Conservation (phyloP, 2,329 filamentous ascomycete species). For the Fusarium paranaense region DNA sequence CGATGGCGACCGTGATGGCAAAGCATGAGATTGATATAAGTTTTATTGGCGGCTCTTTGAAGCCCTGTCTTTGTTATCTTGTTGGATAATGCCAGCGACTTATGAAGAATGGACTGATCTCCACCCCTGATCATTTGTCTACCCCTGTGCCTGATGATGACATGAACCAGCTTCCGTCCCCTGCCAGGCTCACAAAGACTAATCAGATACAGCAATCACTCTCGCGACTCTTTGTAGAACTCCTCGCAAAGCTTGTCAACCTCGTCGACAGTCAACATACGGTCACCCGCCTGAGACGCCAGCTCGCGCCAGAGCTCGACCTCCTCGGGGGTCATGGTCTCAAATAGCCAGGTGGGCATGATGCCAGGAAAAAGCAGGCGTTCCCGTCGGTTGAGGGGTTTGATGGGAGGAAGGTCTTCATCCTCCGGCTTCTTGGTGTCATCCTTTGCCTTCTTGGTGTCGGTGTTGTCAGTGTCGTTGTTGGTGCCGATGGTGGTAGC, state of each 20-base stretch:
- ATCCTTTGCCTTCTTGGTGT: not conserved
- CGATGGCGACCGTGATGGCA: conserved; percentile 60
- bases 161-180: not conserved
- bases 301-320: not conserved
- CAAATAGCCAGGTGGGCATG: not conserved
- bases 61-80: not conserved
- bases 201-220: not conserved
- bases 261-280: not conserved
- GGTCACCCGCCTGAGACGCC: not conserved
- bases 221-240: not conserved
- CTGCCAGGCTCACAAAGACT: not conserved
- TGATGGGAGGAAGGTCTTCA: not conserved
- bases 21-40: not conserved
- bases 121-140: not conserved
- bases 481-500: not conserved
- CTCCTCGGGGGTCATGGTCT: not conserved
- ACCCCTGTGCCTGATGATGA: not conserved
- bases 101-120: not conserved
- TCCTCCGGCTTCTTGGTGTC: not conserved
- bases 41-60: not conserved
- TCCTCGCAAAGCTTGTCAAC: not conserved
- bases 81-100: not conserved
- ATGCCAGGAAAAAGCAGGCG: not conserved
- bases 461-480: not conserved
- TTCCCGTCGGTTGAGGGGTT: not conserved